Base-by-base conservation (phyloP, 2,329 filamentous ascomycete genomes). In the Cytospora schulzeri region DNA sequence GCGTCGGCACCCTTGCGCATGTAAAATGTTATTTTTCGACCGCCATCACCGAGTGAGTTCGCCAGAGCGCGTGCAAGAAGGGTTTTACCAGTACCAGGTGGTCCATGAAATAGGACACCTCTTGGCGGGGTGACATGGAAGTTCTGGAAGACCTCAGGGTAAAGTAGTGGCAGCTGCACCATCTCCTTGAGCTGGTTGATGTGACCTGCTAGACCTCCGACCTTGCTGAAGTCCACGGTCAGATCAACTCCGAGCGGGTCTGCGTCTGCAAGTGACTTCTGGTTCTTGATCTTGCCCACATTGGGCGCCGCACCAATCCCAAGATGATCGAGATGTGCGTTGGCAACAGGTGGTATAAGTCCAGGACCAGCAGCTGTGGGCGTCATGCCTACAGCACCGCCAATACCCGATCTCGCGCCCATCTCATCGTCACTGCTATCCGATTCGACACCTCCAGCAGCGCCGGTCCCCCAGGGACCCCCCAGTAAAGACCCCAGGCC, bases 1-100 rank as follows among this genome's bases (percentile, higher is more conserved):
- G 93, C 93, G 83, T 99, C 95, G 28, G 95, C 96, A 74, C 95
- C 96, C 78, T 99, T 99, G 66, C 95, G 90, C 95, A 99, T 99
- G 78, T 98, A 99, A 72, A 99, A 99, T 0, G 93, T 98, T 68
- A 99, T 95, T 75, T 98, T 98, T 69, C 90, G 89, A 26, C 94
- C 94, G 57, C 94, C 91, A 15, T 91, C 88, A 68, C 92, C 93
- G 65, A 97, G 90, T 67, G 91, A 96, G 63, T 95, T 96, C 57
- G 96, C 93, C 55, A 99, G 82, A 51, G 95, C 95, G 72, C 95
- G 88, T 60, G 96, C 95, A 66, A 99, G 85, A n/a, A 99, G 82
- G 15, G 95, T 99, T 80, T 97, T 99, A 84, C 95, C 95, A 19
- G 95, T 99, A 75, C 95, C 95, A 6, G 96, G 95, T 61, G 95